phyloP scores from a whole-genome alignment of 495 filamentous ascomycete genomes.

The Thermochaetoides thermophila region DNA sequence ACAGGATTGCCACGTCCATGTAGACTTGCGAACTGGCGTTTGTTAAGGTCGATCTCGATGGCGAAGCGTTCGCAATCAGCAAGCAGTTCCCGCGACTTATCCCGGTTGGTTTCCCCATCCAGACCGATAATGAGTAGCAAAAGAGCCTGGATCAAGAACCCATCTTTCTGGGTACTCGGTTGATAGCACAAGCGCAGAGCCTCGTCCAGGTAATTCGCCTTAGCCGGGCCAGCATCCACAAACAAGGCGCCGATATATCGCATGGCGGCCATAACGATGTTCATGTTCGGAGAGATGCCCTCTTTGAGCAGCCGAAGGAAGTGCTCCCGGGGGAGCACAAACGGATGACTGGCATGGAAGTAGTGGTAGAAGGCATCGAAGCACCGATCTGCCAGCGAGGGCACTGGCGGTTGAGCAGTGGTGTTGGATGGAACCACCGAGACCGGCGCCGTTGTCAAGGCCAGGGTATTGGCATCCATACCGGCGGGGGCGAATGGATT shows the following conservation, averaged over 20 bases:
- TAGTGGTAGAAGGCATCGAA: constrained; percentile 44
- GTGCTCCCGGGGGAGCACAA: constrained; percentile 38
- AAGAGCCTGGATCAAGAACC: constrained; percentile 61
- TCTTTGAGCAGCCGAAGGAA: constrained; percentile 32
- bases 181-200: constrained; percentile 39
- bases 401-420: constrained; percentile 14
- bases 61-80: constrained; percentile 52
- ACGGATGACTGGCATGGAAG: constrained; percentile 58
- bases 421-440: not conserved
- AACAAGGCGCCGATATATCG: constrained; percentile 55
- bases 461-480: constrained; percentile 17
- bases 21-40: constrained; percentile 31
- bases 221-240: constrained; percentile 32
- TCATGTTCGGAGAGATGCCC: constrained; percentile 17
- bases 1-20: constrained; percentile 33
- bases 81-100: constrained; percentile 50
- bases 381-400: constrained; percentile 31
- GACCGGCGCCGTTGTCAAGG: constrained; percentile 9
- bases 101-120: constrained; percentile 57
- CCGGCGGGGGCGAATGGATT: constrained; percentile 17
- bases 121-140: constrained; percentile 63
- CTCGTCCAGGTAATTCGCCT: constrained; percentile 40
- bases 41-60: constrained; percentile 62
- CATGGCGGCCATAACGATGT: constrained; percentile 44
- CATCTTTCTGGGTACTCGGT: constrained; percentile 37